Evolutionary conservation across 169 alveolate species (phyloP).

Genomic region (Eimeria necatrix): DNA sequence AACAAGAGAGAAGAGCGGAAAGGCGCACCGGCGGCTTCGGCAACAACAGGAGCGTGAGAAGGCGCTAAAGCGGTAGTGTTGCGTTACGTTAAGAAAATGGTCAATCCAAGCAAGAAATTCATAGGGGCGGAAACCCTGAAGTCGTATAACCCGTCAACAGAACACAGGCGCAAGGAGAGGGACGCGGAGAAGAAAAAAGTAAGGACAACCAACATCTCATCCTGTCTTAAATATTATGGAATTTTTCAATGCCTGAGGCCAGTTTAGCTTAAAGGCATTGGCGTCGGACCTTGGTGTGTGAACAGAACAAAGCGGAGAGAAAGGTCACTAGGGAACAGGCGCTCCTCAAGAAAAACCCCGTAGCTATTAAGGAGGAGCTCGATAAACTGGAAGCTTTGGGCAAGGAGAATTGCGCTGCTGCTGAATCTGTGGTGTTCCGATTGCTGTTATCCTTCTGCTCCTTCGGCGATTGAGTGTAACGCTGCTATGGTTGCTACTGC

Average conservation of each 20-base stretch:
- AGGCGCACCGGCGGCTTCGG: neutral
- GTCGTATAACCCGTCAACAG: conserved; percentile 77
- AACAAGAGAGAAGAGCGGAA: neutral
- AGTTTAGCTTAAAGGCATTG: no score
- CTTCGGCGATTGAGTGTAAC: neutral
- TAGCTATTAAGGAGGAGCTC: conserved; percentile 79
- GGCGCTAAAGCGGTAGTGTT: no score
- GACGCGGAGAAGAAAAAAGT: conserved; percentile 75
- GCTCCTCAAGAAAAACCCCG: conserved; percentile 76
- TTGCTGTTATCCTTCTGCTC: neutral
- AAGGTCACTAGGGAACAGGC: conserved; percentile 77
- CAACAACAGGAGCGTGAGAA: neutral
- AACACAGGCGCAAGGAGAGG: conserved; percentile 75
- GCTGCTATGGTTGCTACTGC: neutral
- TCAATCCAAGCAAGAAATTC: conserved; percentile 69
- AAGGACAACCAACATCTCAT: neutral
- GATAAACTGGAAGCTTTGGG: conserved; percentile 74
- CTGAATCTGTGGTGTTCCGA: neutral
- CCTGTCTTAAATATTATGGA: no score
- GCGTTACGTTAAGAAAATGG: neutral
- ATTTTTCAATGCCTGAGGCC: no score
- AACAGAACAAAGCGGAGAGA: conserved; percentile 73
- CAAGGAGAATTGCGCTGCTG: neutral
- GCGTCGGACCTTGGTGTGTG: neutral
- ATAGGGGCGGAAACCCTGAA: conserved; percentile 72